Conservation (phyloP, 495 filamentous ascomycete genomes). For the Talaromyces proteolyticus region DNA sequence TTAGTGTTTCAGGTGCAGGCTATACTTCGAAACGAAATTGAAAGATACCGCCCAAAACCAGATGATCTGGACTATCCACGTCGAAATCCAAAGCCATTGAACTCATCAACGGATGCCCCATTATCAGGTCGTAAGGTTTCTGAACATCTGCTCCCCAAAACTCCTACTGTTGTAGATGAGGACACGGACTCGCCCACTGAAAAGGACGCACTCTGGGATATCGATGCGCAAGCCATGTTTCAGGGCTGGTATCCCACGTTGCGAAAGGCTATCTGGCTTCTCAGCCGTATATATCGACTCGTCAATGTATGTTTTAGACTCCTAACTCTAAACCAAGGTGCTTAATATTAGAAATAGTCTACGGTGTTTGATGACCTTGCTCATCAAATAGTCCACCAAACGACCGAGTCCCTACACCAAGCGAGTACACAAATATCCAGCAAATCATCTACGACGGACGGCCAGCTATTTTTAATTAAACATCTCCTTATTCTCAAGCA, state of each 20-base stretch:
- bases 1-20: conserved; percentile 68
- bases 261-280: conserved; percentile 72
- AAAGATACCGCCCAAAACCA: conserved; percentile 60
- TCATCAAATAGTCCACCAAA: conserved; percentile 72
- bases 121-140: conserved; percentile 40
- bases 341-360: conserved; percentile 33
- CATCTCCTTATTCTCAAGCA: conserved; percentile 89
- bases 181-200: conserved; percentile 38
- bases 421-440: conserved; percentile 44
- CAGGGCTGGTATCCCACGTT: conserved; percentile 62
- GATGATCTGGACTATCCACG: conserved; percentile 65
- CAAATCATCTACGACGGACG: conserved; percentile 55
- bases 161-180: conserved; percentile 46
- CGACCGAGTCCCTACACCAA: conserved; percentile 56
- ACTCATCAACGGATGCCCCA: conserved; percentile 42
- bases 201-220: conserved; percentile 44
- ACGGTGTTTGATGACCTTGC: conserved; percentile 73
- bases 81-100: conserved; percentile 37
- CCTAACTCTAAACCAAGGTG: conserved; percentile 4
- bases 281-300: conserved; percentile 78
- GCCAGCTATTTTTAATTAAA: conserved; percentile 83
- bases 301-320: conserved; percentile 56
- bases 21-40: conserved; percentile 63
- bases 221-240: conserved; percentile 42
- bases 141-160: conserved; percentile 43